Base-by-base conservation (phyloP, 495 filamentous ascomycete genomes). In the Talaromyces ruber region DNA sequence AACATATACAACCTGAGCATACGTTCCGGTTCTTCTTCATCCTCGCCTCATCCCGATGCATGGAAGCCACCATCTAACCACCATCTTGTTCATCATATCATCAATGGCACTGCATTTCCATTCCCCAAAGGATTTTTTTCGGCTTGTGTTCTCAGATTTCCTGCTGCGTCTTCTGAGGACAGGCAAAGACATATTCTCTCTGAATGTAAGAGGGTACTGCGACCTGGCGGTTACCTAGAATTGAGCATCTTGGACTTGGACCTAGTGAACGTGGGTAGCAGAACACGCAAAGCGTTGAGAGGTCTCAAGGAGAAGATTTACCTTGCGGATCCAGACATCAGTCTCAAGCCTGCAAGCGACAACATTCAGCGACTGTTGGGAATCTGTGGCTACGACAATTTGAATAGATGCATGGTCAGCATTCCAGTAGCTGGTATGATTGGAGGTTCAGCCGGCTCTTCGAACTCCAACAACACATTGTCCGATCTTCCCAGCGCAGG, bases 191-290 rank as follows among this genome's bases (percentile, higher is more conserved):
- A 90, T 65, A 84, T 93, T 50, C 79, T 97, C 34, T 88, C 87
- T 0, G 93, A 99, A 75, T 90, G 91, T 67, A 92, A 91, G 66
- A 87, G 94, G 4, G 94, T 98, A 8, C 81, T 99, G 4, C 88
- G 91, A 61, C 89, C 93, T 0, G 92, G 91, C 9, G 94, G 94
- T 2, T 93, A 92, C 65, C 80, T 99, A 24, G 94, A 96, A 69
- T 80, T 96, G 72, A 88, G 87, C 59, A 79, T 96, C 64, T 79
- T 97, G 9, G 91, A 97, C 66, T 79, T 93, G 34, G 88, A 95
- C 70, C 80, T 98, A 76, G 84, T 95, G 67, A 88, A 96, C 71
- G 89, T 97, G 88, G 86, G 93, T 12, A 87, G 82, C 62, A 82
- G 82, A 54, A 86, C 89, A 4, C 84, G 92, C 11, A 84, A 86